A percentile compares a stretch with the other conserved stretches of the same genome.
These are phyloP conservation scores for Erythrobasidium yunnanense DNA, from an alignment of 768 basidiomycete genomes.

Conservation along the genomic window DNA sequence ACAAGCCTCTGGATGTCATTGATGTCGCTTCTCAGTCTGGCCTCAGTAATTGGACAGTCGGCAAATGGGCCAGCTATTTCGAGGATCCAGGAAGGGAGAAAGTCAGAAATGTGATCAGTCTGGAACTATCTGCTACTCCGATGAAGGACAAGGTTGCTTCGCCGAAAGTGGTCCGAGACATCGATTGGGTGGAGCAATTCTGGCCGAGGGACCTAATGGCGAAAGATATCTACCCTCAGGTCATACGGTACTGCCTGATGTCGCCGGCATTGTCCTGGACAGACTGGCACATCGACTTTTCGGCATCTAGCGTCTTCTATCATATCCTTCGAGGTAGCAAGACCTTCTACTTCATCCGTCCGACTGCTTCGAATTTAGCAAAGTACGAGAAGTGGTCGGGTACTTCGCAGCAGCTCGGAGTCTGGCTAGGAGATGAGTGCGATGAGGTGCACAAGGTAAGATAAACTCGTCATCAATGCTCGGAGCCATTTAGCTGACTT, in stretches of 20 bases:
- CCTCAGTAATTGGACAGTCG: slow-evolving; percentile 75
- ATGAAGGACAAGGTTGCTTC: slow-evolving; percentile 69
- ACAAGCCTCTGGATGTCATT: slow-evolving; percentile 78
- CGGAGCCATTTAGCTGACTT: slow-evolving; percentile 35
- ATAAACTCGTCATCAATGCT: slow-evolving; percentile 38
- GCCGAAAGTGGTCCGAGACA: slow-evolving; percentile 68
- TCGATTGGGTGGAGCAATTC: slow-evolving; percentile 94
- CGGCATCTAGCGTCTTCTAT: slow-evolving; percentile 91
- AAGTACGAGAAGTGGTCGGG: slow-evolving; percentile 70
- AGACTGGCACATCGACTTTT: slow-evolving; percentile 92
- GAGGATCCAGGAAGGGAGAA: slow-evolving; percentile 62
- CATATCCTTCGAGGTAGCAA: slow-evolving; percentile 80
- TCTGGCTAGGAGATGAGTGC: slow-evolving; percentile 85
- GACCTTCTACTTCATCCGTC: slow-evolving; percentile 91
- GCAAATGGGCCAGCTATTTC: slow-evolving; percentile 82
- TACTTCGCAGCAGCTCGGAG: slow-evolving; percentile 64
- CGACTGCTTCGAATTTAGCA: slow-evolving; percentile 69
- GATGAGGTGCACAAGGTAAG: slow-evolving; percentile 72
- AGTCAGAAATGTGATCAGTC: slow-evolving; percentile 85
- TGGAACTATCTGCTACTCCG: slow-evolving; percentile 79
- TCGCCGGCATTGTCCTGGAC: slow-evolving; percentile 89
- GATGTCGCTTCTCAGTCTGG: slow-evolving; percentile 84
- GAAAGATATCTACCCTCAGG: slow-evolving; percentile 73
- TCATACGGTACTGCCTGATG: slow-evolving; percentile 95
- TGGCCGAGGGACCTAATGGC: slow-evolving; percentile 73